phyloP scores from a whole-genome alignment of 805 yeast genomes.

The Myxozyma sirexii region DNA sequence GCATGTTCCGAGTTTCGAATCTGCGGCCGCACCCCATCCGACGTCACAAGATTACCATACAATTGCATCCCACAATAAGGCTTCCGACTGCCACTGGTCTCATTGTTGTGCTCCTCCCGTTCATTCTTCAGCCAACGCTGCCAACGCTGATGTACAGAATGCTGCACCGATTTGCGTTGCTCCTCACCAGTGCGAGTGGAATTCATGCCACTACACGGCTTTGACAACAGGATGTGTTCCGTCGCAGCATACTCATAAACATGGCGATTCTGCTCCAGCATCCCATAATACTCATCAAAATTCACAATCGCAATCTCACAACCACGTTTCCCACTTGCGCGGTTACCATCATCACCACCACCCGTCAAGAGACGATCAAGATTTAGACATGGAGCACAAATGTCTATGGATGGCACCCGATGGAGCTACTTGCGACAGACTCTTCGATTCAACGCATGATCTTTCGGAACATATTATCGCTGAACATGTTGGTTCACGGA shows the following conservation, averaged over 20 bases:
- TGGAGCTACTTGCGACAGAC: conserved; percentile 50
- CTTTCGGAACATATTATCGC: conserved; percentile 71
- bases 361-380: not conserved
- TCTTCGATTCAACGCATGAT: conserved; percentile 58
- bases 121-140: no score
- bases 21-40: not conserved
- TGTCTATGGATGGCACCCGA: conserved; percentile 33
- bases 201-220: conserved; percentile 63
- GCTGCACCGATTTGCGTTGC: conserved; percentile 2
- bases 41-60: not conserved
- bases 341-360: conserved; percentile 8
- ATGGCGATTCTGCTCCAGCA: not conserved
- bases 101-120: conserved; percentile 25
- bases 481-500: conserved; percentile 74
- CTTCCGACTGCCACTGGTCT: conserved; percentile 35
- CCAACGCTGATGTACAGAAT: conserved; percentile 31
- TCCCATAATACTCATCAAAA: not conserved
- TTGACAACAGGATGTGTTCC: conserved; percentile 57
- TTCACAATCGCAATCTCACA: conserved; percentile 5
- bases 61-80: not conserved
- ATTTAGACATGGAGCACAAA: conserved; percentile 16
- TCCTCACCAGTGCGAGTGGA: conserved; percentile 68
- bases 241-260: conserved; percentile 43
- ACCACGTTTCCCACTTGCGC: not conserved
- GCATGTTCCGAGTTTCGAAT: not conserved